Base-by-base conservation (phyloP, 805 yeast genomes). In the Yamadazyma sp. region DNA sequence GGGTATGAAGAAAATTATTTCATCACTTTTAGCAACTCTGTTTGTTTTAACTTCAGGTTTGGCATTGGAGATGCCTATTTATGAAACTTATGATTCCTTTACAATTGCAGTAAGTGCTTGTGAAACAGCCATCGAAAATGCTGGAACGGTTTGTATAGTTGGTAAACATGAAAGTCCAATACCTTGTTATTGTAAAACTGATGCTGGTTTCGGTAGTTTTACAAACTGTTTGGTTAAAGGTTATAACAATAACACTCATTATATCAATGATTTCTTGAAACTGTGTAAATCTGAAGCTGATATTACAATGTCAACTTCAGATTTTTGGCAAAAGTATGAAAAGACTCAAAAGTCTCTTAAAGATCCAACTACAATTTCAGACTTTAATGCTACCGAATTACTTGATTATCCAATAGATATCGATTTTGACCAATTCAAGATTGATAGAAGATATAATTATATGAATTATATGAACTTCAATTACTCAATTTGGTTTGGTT, bases 401-500 rank as follows among this genome's bases (percentile, higher is more conserved):
- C 31, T 43, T 10, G 35, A 28, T 20, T 38, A 26, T 15, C 49
- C 49, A 4, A 32, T 45, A 6, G 10, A 8, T 13, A 16, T 40
- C 5, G 38, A 44, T 16, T 29, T 27, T 10, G 20, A 17, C 4
- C 34, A 33, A 22, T 35, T 36, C 15, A 11, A 14, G 17, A 24
- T 28, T 16, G 31, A 30, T 23, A 31, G 16, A 15, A 23, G 20
- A n/a, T 31, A 14, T 14, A 13, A 18, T 14, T 9, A 11, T 5
- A 9, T 32, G 2, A 29, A 34, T 14, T n/a, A 16, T 2, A 33
- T 27, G 37, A 43, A 40, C 20, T 16, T 14, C 2, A 65, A 60
- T 34, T 53, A 40, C 25, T 45, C 56, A 23, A 47, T 55, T 1
- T 50, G 45, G 46, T 58, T 56, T 49, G 65, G 70, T 4, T 60